Evolutionary conservation across 1,284 basidiomycete species (phyloP), one percentile per base, ranked within the genome.

Genomic region (Trichosporon inkin): DNA sequence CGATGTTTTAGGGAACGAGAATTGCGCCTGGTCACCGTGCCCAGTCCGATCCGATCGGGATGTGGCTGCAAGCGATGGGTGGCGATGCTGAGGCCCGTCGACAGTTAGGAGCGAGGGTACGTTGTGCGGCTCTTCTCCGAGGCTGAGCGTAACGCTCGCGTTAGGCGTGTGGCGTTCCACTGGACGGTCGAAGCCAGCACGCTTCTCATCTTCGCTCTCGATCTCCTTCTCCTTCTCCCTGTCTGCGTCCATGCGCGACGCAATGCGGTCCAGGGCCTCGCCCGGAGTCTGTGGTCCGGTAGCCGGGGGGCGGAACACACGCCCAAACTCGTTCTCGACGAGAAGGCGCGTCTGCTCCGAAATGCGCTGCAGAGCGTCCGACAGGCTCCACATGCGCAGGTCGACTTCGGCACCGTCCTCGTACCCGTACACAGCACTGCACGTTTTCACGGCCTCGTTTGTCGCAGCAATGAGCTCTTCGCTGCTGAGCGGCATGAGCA

Each of bases 281-380:
- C 19, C 3, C 35, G 3, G 17, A 20, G 32, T 22, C 22, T 22
- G 16, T 2, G 22, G n/a, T n/a, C 17, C 24, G 17, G 44, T 8
- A 19, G 51, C 20, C 36, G 39, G 16, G 28, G 72, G 71, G 22
- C 64, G 63, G 62, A 74, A 74, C 4, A 74, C 40, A 38, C 69
- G 65, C 4, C 58, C 47, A 52, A 73, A 71, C 56, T 75, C 74
- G 19, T 71, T 66, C 49, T 76, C 73, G 19, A 76, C 67, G 36
- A 75, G 62, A 10, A 68, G 10, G 11, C 62, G 56, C 1, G 73
- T 72, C 55, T 76, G 68, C 24, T 72, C 70, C 6, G 67, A 56
- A 32, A 75, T 68, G 6, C 60, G 62, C 41, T 67, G 64, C 72
- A 75, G 49, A 20, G 74, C 72, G 53, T 75, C 74, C 5, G 64